A percentile compares a stretch with the other conserved stretches of the same genome.
phyloP scores from a whole-genome alignment of 495 filamentous ascomycete genomes.

The Neurospora tetrasperma region DNA sequence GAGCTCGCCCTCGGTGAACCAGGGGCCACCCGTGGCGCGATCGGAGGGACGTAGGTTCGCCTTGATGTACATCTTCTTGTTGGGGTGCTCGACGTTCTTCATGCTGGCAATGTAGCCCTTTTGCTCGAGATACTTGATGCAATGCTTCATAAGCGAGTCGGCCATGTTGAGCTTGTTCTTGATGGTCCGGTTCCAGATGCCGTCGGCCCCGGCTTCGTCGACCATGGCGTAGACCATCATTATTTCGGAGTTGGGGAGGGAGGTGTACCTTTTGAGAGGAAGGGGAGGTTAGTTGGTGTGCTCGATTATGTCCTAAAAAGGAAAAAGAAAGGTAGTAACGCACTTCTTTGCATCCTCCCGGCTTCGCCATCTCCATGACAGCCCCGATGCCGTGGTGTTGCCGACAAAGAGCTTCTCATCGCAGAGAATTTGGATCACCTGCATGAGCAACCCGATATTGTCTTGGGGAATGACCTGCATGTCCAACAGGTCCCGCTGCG shows the following conservation, averaged over 20 bases:
- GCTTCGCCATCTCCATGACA: slow-evolving; percentile 58
- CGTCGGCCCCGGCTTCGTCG: slow-evolving; percentile 67
- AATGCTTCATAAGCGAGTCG: slow-evolving; percentile 62
- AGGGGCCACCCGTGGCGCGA: slow-evolving; percentile 82
- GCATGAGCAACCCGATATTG: slow-evolving; percentile 46
- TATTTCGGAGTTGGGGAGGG: slow-evolving; percentile 55
- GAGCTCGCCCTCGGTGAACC: slow-evolving; percentile 72
- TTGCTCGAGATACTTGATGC: slow-evolving; percentile 65
- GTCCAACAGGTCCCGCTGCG: slow-evolving; percentile 55
- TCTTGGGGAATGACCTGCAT: slow-evolving; percentile 50
- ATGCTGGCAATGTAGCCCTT: slow-evolving; percentile 47
- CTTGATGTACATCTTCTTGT: slow-evolving; percentile 78
- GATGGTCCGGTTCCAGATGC: slow-evolving; percentile 80
- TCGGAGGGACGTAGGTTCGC: slow-evolving; percentile 65
- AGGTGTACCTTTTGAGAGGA: slow-evolving; percentile 44
- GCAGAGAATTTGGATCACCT: slow-evolving; percentile 50
- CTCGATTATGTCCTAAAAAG: not conserved
- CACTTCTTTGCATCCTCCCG: slow-evolving; percentile 65
- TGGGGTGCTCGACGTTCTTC: slow-evolving; percentile 53
- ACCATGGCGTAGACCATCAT: slow-evolving; percentile 75
- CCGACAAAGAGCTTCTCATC: slow-evolving; percentile 60
- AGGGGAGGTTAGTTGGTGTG: not conserved
- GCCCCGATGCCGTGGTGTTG: slow-evolving; percentile 39
- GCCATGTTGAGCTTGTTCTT: slow-evolving; percentile 66
- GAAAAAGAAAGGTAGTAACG: slow-evolving; percentile 5